phyloP scores from a whole-genome alignment of 805 yeast species.

The Geotrichum ghanense region DNA sequence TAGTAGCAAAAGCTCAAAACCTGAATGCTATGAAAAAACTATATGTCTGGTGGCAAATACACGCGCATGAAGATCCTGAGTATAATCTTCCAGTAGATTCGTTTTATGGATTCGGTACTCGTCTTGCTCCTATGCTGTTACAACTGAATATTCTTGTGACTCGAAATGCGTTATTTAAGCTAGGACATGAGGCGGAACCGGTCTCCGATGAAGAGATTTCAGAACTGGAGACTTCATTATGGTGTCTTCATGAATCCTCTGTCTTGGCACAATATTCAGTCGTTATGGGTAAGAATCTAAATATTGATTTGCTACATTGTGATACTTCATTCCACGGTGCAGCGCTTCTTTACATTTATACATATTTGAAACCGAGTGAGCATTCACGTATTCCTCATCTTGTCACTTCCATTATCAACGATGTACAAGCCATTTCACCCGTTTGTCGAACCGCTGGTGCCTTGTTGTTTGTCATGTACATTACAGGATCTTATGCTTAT shows the following conservation, averaged over 20 bases:
- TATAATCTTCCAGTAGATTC: constrained; percentile 7
- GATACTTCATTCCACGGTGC: constrained; percentile 10
- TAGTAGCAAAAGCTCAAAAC: constrained; percentile 2
- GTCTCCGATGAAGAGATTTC: constrained; percentile 4
- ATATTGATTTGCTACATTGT: constrained; percentile 8
- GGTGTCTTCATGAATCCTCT: constrained; percentile 7
- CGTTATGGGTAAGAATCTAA: not conserved
- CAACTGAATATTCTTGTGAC: constrained; percentile 2
- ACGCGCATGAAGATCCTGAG: constrained; percentile 8
- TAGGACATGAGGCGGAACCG: not conserved
- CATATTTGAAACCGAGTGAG: constrained; percentile 4
- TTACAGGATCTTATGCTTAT: constrained; percentile 7
- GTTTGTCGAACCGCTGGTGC: constrained; percentile 10
- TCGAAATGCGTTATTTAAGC: not conserved
- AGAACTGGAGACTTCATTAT: constrained; percentile 4
- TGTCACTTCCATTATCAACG: constrained; percentile 4
- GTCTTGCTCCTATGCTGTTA: constrained; percentile 6
- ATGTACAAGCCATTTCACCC: constrained; percentile 5
- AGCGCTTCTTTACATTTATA: constrained; percentile 8
- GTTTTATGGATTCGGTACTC: constrained; percentile 10
- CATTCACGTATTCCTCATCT: constrained; percentile 1
- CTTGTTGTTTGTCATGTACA: constrained; percentile 7
- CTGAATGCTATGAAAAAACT: not conserved
- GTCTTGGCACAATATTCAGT: constrained; percentile 1
- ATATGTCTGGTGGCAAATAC: constrained; percentile 6